Evolutionary conservation across 352 stramenopile species (phyloP).

Genomic region (Phytophthora tentaculata): DNA sequence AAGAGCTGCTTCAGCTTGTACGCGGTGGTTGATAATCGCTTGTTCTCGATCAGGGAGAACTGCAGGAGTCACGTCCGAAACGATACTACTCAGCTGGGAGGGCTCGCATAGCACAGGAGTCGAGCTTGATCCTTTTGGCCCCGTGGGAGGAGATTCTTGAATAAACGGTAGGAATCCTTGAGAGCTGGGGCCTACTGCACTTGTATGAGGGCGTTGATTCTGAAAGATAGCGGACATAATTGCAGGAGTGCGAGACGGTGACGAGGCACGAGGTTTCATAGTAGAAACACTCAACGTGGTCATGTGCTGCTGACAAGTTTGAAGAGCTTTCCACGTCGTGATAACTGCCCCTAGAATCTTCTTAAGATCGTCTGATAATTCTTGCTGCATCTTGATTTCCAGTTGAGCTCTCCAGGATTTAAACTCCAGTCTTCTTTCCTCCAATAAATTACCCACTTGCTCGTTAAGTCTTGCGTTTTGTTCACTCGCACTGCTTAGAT

Average conservation of each 20-base stretch:
- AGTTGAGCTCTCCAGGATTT: slow-evolving; percentile 37
- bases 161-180: slow-evolving; percentile 34
- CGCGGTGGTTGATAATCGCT: slow-evolving; percentile 12
- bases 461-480: slow-evolving; percentile 32
- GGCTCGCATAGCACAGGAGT: slow-evolving; percentile 13
- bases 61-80: not conserved
- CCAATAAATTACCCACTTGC: slow-evolving; percentile 42
- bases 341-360: slow-evolving; percentile 40
- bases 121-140: slow-evolving; percentile 21
- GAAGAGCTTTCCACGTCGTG: slow-evolving; percentile 45
- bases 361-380: slow-evolving; percentile 36
- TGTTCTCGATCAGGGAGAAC: slow-evolving; percentile 16
- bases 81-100: not conserved
- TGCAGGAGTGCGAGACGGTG: slow-evolving; percentile 27
- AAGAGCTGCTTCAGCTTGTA: slow-evolving; percentile 24
- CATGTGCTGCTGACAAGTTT: slow-evolving; percentile 40
- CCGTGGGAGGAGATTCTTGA: slow-evolving; percentile 18
- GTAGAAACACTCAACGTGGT: slow-evolving; percentile 15
- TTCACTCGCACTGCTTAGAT: slow-evolving; percentile 21
- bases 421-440: slow-evolving; percentile 45
- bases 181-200: slow-evolving; percentile 5
- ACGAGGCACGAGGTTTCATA: slow-evolving; percentile 10
- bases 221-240: slow-evolving; percentile 38
- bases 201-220: slow-evolving; percentile 29
- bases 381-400: slow-evolving; percentile 40